Base-by-base conservation (phyloP, 768 basidiomycete genomes). In the Lenzites betulinus region DNA sequence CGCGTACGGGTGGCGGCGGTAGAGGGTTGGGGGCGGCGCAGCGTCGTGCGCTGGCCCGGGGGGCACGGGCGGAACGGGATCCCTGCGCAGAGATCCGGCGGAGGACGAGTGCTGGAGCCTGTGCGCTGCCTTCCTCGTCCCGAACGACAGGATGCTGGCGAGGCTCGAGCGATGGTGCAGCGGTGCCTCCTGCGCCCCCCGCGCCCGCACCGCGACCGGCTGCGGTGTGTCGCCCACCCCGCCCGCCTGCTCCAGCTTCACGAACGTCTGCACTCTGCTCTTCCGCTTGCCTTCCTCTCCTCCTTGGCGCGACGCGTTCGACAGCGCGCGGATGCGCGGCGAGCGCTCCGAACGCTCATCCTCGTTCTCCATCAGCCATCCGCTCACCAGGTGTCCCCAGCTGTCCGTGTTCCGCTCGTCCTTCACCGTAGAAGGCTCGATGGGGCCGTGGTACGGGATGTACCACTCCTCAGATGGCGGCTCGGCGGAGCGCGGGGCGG, bases 191-290 rank as follows among this genome's bases (percentile, higher is more conserved):
- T 69, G 62, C 1, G 72, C 53, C 70, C 51, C 56, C 15, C 65
- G 71, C 70, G 48, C 70, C 50, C 62, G 70, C 54, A 68, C 57
- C 62, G 69, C 35, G 63, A 62, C 72, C 4, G 30, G 30, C 30
- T 33, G 30, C 6, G 90, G 90, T 0, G 86, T 82, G 61, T 88
- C 86, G 28, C 89, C 89, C 22, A 91, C 80, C 25, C 85, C 88
- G 30, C 85, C 87, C 5, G 77, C 70, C 36, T 76, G 69, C 64
- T 81, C 80, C 5, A 81, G 70, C 59, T 76, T 77, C 65, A 79
- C 73, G 64, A 79, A 81, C 0, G 79, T 67, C 54, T 61, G 55
- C 2, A 46, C 22, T 23, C 62, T 48, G 51, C 25, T 46, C 60
- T 62, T 62, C 28, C 54, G 60, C 20, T 39, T 47, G 12, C 28